These are phyloP conservation scores for Gymnopilus dilepis DNA, from an alignment of 768 basidiomycete species.

Conservation along the genomic window DNA sequence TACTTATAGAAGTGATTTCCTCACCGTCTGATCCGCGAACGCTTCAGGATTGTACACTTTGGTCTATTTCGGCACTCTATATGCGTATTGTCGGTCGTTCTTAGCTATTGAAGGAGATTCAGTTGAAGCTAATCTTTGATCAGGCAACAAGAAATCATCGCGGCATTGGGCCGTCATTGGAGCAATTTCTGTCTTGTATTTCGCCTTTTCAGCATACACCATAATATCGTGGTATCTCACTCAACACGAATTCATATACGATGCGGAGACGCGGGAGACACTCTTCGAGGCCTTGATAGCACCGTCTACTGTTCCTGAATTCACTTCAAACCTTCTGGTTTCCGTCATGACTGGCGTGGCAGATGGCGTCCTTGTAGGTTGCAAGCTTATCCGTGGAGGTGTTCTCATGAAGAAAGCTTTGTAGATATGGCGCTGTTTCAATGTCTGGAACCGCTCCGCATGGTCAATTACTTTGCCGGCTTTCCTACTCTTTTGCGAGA, in stretches of 20 bases:
- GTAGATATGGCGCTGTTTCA: conserved; percentile 10
- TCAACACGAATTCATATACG: too few species aligned
- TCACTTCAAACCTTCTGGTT: too few species aligned
- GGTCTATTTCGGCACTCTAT: neutral
- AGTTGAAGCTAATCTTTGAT: neutral
- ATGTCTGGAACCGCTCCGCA: conserved; percentile 3
- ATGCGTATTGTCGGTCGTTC: neutral
- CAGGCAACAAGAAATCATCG: neutral
- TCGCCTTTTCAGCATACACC: too few species aligned
- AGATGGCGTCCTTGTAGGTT: neutral
- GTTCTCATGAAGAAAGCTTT: too few species aligned
- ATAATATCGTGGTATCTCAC: too few species aligned
- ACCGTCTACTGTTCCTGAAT: too few species aligned
- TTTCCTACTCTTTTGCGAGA: neutral
- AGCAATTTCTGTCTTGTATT: neutral
- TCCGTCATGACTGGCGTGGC: too few species aligned
- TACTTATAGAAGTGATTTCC: too few species aligned
- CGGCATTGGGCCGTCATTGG: neutral
- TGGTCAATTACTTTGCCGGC: neutral
- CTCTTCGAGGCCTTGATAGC: too few species aligned
- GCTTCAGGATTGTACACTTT: neutral
- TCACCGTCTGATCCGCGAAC: too few species aligned
- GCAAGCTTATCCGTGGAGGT: neutral
- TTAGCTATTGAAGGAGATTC: neutral
- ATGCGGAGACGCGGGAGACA: too few species aligned